These are phyloP conservation scores for Luffa aegyptiaca DNA, from an alignment of 306 rosid genomes.

Conservation along the genomic window DNA sequence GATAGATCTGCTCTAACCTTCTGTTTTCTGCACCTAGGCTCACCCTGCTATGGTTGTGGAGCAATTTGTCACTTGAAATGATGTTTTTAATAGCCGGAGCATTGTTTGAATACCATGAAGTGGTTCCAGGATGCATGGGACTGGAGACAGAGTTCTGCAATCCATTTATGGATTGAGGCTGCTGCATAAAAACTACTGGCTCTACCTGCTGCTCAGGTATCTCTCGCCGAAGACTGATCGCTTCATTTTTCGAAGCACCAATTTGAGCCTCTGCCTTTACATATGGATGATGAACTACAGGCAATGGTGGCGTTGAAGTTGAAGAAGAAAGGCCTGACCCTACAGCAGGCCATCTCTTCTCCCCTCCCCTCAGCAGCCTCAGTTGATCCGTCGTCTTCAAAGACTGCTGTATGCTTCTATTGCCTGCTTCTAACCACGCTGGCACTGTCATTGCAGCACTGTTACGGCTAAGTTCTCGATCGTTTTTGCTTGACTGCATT, in stretches of 20 bases:
- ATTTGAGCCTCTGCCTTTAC: slow-evolving; percentile 38
- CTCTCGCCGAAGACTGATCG: slow-evolving; percentile 52
- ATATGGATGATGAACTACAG: slow-evolving; percentile 9
- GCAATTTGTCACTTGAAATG: slow-evolving; percentile 42
- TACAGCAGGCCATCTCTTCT: slow-evolving; percentile 62
- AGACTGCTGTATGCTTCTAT: slow-evolving; percentile 47
- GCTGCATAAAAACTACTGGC: slow-evolving; percentile 72
- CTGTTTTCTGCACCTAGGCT: slow-evolving; percentile 51
- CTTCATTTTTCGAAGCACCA: slow-evolving; percentile 52
- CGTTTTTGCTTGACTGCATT: slow-evolving; percentile 54
- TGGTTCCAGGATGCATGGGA: slow-evolving; percentile 65
- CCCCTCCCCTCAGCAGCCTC: slow-evolving; percentile 75
- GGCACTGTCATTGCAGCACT: slow-evolving; percentile 35
- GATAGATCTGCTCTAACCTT: slow-evolving; percentile 63
- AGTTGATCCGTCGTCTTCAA: slow-evolving; percentile 46
- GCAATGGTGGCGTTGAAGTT: slow-evolving; percentile 43
- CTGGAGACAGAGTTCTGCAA: slow-evolving; percentile 53
- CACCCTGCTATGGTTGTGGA: slow-evolving; percentile 43
- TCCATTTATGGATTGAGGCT: slow-evolving; percentile 57
- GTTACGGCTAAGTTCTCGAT: slow-evolving; percentile 61
- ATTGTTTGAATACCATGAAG: slow-evolving; percentile 76
- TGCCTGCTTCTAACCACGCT: slow-evolving; percentile 51
- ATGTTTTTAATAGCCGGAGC: slow-evolving; percentile 41
- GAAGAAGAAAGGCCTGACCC: slow-evolving; percentile 49
- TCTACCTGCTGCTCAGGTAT: slow-evolving; percentile 17